These are phyloP conservation scores for Singerocomus rubriflavus DNA, from an alignment of 1,284 basidiomycete species.

Conservation along the genomic window DNA sequence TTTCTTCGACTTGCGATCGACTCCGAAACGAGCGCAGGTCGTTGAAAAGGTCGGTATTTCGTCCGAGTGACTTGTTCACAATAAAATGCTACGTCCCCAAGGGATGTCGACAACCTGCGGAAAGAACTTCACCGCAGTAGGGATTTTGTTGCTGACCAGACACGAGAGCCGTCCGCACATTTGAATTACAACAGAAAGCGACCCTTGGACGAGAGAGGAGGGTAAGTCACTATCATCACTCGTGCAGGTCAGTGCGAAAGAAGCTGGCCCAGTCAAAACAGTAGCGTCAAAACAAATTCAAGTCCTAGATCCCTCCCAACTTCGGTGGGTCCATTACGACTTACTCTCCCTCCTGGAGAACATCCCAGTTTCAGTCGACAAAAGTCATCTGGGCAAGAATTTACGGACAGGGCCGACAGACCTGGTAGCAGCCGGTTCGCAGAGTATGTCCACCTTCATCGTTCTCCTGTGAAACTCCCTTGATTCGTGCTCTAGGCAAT, in stretches of 20 bases:
- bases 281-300: conserved; percentile 43
- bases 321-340: conserved; percentile 51
- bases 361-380: conserved; percentile 44
- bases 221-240: conserved; percentile 37
- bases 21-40: conserved; percentile 42
- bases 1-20: conserved; percentile 33
- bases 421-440: conserved; percentile 48
- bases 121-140: conserved; percentile 45
- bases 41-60: conserved; percentile 50
- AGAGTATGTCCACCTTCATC: conserved; percentile 37
- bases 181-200: conserved; percentile 64
- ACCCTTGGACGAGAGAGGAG: conserved; percentile 44
- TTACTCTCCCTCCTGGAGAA: conserved; percentile 57
- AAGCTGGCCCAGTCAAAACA: conserved; percentile 16
- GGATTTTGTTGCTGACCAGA: conserved; percentile 20
- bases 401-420: conserved; percentile 26
- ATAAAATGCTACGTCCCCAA: conserved; percentile 26
- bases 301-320: conserved; percentile 54
- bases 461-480: conserved; percentile 9
- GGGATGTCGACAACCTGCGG: conserved; percentile 49
- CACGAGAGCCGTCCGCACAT: conserved; percentile 35
- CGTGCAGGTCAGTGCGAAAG: conserved; percentile 14
- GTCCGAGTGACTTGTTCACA: not conserved
- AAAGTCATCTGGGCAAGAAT: conserved; percentile 23
- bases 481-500: conserved; percentile 45